phyloP scores from a whole-genome alignment of 345 rosid genomes.

The Isatis tinctoria region DNA sequence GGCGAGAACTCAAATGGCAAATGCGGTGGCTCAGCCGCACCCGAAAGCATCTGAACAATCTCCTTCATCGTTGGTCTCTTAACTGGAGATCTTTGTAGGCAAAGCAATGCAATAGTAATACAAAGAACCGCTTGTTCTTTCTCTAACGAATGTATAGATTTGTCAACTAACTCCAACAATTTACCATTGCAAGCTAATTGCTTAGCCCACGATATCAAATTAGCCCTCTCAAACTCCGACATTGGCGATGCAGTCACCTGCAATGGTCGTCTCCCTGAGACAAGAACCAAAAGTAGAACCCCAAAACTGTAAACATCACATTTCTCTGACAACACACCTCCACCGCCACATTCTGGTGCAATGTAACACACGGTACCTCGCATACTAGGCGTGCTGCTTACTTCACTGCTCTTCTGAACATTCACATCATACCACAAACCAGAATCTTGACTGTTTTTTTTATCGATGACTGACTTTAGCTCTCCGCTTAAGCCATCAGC shows the following conservation, averaged over 20 bases:
- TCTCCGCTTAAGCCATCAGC: slow-evolving; percentile 73
- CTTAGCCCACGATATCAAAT: slow-evolving; percentile 79
- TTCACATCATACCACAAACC: slow-evolving; percentile 51
- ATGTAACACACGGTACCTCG: slow-evolving; percentile 83
- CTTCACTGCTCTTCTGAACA: slow-evolving; percentile 69
- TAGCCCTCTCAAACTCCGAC: slow-evolving; percentile 79
- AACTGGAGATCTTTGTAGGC: slow-evolving; percentile 66
- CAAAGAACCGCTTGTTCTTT: slow-evolving; percentile 64
- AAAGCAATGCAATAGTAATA: slow-evolving; percentile 64
- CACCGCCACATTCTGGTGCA: slow-evolving; percentile 79
- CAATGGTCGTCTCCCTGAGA: slow-evolving; percentile 70
- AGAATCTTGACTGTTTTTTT: slow-evolving; percentile 52
- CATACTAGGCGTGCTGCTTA: slow-evolving; percentile 84
- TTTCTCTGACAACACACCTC: slow-evolving; percentile 61
- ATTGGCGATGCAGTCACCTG: slow-evolving; percentile 76
- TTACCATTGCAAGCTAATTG: slow-evolving; percentile 63
- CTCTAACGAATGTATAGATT: slow-evolving; percentile 54
- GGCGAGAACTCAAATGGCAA: slow-evolving; percentile 79
- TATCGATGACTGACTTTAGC: slow-evolving; percentile 31
- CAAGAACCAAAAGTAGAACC: slow-evolving; percentile 57
- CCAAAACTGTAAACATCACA: slow-evolving; percentile 80
- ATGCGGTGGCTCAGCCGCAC: slow-evolving; percentile 59
- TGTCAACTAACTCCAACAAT: slow-evolving; percentile 62
- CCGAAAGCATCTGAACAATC: slow-evolving; percentile 65
- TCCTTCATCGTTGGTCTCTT: slow-evolving; percentile 66